Percentiles rank a stretch among this genome's conserved stretches.
Conservation (phyloP, 2,329 filamentous ascomycete genomes). For the Aspergillus sp. region DNA sequence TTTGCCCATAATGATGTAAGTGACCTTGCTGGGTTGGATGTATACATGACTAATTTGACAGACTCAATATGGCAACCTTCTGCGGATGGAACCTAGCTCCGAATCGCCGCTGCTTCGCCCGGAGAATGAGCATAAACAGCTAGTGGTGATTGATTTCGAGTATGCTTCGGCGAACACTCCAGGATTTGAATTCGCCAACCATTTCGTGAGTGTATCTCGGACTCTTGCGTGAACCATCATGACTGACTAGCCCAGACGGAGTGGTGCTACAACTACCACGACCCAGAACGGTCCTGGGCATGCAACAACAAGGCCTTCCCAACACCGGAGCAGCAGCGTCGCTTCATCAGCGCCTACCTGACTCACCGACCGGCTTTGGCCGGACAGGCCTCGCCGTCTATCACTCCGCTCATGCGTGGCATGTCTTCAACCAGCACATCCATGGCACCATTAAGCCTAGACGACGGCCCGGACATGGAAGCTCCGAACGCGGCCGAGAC, state of each 20-base stretch:
- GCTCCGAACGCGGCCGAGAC: constrained; percentile 54
- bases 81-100: constrained; percentile 68
- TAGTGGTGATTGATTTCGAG: constrained; percentile 97
- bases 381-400: constrained; percentile 25
- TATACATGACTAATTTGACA: constrained; percentile 38
- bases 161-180: constrained; percentile 87
- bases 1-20: constrained; percentile 98
- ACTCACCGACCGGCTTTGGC: constrained; percentile 66
- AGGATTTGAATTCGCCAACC: constrained; percentile 92
- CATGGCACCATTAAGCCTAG: constrained; percentile 73
- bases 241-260: constrained; percentile 58
- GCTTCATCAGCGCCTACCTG: constrained; percentile 84
- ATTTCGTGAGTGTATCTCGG: constrained; percentile 64
- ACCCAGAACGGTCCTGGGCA: constrained; percentile 61
- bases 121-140: constrained; percentile 90
- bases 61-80: constrained; percentile 98
- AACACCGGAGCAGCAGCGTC: constrained; percentile 73
- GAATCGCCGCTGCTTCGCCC: constrained; percentile 86
- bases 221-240: not conserved
- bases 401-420: constrained; percentile 51
- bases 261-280: constrained; percentile 98
- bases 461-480: constrained; percentile 60
- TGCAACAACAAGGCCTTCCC: constrained; percentile 74
- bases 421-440: constrained; percentile 48
- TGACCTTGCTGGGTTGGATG: constrained; percentile 10